Conservation (phyloP, 257 asterid genomes). For the Ilex aquifolium region DNA sequence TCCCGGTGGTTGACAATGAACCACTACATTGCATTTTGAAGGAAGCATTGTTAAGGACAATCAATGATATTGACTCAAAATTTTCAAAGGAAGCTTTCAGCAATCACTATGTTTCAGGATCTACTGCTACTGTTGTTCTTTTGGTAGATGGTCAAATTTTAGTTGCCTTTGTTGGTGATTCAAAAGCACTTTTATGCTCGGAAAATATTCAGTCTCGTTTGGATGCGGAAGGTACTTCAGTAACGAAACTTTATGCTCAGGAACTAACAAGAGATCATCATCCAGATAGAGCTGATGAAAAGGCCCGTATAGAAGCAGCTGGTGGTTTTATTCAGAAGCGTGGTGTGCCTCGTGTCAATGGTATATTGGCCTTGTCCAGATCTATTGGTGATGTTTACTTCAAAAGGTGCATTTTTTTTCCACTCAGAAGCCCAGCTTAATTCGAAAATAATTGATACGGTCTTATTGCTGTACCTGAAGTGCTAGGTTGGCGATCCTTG, state of each 20-base stretch:
- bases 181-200: slow-evolving; percentile 67
- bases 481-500: slow-evolving; percentile 45
- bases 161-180: slow-evolving; percentile 62
- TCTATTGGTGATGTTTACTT: slow-evolving; percentile 62
- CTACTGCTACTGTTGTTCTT: slow-evolving; percentile 50
- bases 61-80: slow-evolving; percentile 62
- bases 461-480: slow-evolving; percentile 63
- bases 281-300: slow-evolving; percentile 65
- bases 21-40: slow-evolving; percentile 31
- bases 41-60: slow-evolving; percentile 56
- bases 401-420: slow-evolving; percentile 33
- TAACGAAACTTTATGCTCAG: slow-evolving; percentile 28
- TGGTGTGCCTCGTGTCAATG: slow-evolving; percentile 69
- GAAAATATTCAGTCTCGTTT: slow-evolving; percentile 16
- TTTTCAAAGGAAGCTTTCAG: slow-evolving; percentile 73
- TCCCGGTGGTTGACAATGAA: slow-evolving; percentile 16
- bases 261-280: slow-evolving; percentile 76
- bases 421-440: not conserved
- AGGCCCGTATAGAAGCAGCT: slow-evolving; percentile 45
- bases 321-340: slow-evolving; percentile 31
- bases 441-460: slow-evolving; percentile 31
- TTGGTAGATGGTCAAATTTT: slow-evolving; percentile 41
- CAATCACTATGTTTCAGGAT: slow-evolving; percentile 47
- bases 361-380: slow-evolving; percentile 63
- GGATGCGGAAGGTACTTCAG: slow-evolving; percentile 25